Evolutionary conservation across 78 protist species (phyloP).

Genomic region (Creolimax fragrantissima): DNA sequence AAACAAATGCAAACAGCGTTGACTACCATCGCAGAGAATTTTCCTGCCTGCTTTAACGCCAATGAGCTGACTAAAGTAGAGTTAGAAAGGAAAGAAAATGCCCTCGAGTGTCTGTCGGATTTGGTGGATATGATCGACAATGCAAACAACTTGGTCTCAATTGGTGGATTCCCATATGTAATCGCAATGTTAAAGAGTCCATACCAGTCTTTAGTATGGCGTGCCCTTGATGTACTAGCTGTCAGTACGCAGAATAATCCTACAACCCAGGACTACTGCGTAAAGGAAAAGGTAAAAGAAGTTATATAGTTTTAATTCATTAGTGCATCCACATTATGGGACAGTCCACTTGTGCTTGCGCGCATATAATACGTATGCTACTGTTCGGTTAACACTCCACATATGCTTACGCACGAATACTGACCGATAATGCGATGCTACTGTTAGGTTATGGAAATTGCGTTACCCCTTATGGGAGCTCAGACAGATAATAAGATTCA

Average conservation of each 20-base stretch:
- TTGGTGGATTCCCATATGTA: neutral
- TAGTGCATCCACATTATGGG: too few species aligned
- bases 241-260: neutral
- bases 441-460: neutral
- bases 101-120: neutral
- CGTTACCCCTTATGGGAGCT: neutral
- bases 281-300: neutral
- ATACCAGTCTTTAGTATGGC: neutral
- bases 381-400: too few species aligned
- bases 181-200: neutral
- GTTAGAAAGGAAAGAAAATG: constrained; percentile 2
- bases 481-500: neutral
- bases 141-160: neutral
- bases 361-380: too few species aligned
- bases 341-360: too few species aligned
- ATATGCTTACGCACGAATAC: too few species aligned
- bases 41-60: neutral
- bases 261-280: neutral
- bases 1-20: neutral
- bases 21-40: neutral
- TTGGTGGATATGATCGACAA: constrained; percentile 11
- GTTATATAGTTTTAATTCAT: too few species aligned
- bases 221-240: neutral
- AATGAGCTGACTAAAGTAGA: neutral
- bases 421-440: too few species aligned